Base-by-base conservation (phyloP, 768 basidiomycete species). In the Amyloporia xantha region DNA sequence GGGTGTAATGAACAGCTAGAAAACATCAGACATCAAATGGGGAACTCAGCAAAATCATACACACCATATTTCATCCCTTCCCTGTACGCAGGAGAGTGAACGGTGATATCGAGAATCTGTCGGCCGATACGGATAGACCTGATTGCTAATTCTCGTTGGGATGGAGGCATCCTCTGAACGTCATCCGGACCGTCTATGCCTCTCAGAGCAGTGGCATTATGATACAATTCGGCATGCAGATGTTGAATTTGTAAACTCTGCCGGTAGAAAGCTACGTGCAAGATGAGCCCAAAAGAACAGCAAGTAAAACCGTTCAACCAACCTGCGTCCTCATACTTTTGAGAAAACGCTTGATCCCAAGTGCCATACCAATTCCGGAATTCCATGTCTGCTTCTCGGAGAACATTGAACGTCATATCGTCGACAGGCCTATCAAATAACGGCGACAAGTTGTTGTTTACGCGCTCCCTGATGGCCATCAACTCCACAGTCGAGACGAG, bases 401-500 rank as follows among this genome's bases (percentile, higher is more conserved):
- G 74, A 44, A 81, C 72, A 17, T 72, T 72, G 61, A 92, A 84
- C 37, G 91, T 86, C 44, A 76, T 75, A 24, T 88, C 84, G 52
- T 76, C 76, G 24, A 93, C 84, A 3, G 86, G 79, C 0, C 79
- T 77, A 55, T 94, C 89, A 37, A 80, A 62, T 12, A 69, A 78
- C 15, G 87, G 84, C n/a, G 83, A 79, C 37, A 96, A 69, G 15
- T 82, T 78, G 62, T 93, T 87, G 59, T 92, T 84, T 1, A 94
- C 75, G 21, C 86, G 78, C 59, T 95, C 93, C 51, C 93, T 81
- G 53, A 95, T 79, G 25, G 82, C 82, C 78, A 93, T 91, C 48
- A 95, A 75, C 60, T 97, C 92, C 23, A 97, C 91, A 2, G 91
- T 94, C 2, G 93, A 94, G 11, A 96, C 89, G 12, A 97, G 79